phyloP scores from a whole-genome alignment of 768 basidiomycete species.

The Tricholoma furcatifolium region DNA sequence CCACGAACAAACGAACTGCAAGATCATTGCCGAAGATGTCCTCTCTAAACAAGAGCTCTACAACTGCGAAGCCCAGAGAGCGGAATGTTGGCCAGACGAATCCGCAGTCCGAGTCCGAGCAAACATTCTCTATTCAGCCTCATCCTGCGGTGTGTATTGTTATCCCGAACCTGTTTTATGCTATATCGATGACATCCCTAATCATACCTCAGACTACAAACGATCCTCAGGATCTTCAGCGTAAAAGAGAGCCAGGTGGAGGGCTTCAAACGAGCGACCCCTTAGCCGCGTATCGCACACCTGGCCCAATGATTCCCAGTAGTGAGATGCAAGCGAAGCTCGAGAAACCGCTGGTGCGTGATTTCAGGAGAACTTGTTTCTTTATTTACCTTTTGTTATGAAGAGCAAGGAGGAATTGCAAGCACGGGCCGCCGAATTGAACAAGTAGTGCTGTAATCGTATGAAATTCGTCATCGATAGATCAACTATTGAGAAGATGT shows the following conservation, averaged over 20 bases:
- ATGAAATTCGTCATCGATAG: too few relatives aligned
- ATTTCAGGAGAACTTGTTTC: neutral
- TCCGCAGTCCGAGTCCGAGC: constrained; percentile 30
- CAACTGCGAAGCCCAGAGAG: neutral
- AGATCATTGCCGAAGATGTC: neutral
- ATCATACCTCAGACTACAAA: constrained; percentile 48
- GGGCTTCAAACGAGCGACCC: constrained; percentile 38
- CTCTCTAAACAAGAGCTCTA: constrained; percentile 7
- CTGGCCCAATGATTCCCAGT: constrained; percentile 50
- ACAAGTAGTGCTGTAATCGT: constrained; percentile 22
- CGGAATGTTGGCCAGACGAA: too few relatives aligned
- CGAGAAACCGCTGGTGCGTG: constrained; percentile 46
- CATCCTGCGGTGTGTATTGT: constrained; percentile 55
- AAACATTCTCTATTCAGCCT: constrained; percentile 49
- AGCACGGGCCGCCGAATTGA: constrained; percentile 45
- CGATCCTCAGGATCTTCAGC: constrained; percentile 52
- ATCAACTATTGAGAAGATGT: too few relatives aligned
- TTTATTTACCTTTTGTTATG: neutral
- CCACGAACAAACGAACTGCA: too few relatives aligned
- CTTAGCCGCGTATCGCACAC: constrained; percentile 45
- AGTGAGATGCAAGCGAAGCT: constrained; percentile 41
- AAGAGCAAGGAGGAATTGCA: constrained; percentile 54
- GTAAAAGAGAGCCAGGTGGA: constrained; percentile 29
- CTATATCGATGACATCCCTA: neutral
- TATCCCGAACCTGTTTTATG: neutral